Percentiles rank a stretch among this genome's conserved stretches.
Evolutionary conservation across 2,329 filamentous ascomycete genomes (phyloP).

Genomic region (Calonectria pseudoturangicola): DNA sequence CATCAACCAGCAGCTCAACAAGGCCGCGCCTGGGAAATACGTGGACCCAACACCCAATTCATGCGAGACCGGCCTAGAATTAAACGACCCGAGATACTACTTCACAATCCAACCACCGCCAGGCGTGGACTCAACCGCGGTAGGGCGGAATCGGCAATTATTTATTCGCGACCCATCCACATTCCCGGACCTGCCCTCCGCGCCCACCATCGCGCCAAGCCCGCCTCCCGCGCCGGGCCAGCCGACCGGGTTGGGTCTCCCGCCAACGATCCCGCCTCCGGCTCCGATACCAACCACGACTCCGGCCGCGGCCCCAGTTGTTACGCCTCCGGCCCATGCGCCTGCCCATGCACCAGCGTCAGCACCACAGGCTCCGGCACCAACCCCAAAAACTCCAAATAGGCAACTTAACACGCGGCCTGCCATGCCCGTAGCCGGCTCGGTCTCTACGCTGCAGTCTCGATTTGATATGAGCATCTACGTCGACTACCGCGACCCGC

Average conservation of each 20-base stretch:
- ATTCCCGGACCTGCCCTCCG: neutral
- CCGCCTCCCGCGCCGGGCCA: neutral
- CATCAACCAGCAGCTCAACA: neutral
- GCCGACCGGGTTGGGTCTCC: neutral
- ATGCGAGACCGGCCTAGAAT: neutral
- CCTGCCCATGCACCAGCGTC: neutral
- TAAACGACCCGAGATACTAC: slow-evolving; percentile 8
- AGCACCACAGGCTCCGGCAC: neutral
- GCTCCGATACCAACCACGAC: neutral
- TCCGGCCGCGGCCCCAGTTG: neutral
- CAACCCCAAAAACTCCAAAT: neutral
- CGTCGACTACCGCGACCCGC: neutral
- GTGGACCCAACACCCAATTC: neutral
- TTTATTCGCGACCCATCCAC: neutral
- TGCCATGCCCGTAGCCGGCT: neutral
- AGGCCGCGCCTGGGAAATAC: neutral
- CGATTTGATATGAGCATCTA: slow-evolving; percentile 4
- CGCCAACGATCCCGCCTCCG: neutral
- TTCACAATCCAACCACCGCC: slow-evolving; percentile 2
- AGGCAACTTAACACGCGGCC: neutral
- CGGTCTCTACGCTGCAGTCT: neutral
- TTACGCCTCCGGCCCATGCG: neutral
- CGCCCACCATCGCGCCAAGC: neutral
- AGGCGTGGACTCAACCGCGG: neutral
- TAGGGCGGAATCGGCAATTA: neutral